Conservation (phyloP, 495 filamentous ascomycete species). For the Glarea lozoyensis region DNA sequence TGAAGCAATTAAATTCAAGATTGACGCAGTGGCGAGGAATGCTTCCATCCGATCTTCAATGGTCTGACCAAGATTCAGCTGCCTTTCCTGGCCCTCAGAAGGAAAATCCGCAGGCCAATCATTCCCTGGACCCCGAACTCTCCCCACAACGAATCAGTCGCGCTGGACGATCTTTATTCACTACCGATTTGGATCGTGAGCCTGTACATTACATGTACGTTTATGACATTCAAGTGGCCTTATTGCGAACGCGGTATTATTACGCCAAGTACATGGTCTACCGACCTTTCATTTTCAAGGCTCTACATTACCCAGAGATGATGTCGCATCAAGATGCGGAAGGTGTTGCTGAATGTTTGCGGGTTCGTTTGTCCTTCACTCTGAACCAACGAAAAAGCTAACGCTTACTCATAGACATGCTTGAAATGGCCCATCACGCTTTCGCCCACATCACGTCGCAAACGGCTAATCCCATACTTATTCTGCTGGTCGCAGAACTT, state of each 20-base stretch:
- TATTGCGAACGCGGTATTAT: constrained; percentile 49
- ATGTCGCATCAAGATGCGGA: constrained; percentile 43
- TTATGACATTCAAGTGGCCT: constrained; percentile 45
- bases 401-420: constrained; percentile 18
- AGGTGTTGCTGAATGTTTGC: constrained; percentile 42
- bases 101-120: background rate
- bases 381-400: background rate
- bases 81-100: constrained; percentile 25
- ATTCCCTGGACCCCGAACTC: constrained; percentile 17
- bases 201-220: constrained; percentile 35
- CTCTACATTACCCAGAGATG: constrained; percentile 44
- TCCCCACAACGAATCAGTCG: constrained; percentile 6
- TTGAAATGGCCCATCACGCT: constrained; percentile 50
- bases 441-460: constrained; percentile 44
- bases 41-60: constrained; percentile 42
- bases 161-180: constrained; percentile 29
- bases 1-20: constrained; percentile 38
- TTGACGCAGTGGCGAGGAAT: constrained; percentile 46
- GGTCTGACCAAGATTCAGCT: constrained; percentile 40
- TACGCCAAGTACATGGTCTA: constrained; percentile 50
- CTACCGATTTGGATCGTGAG: constrained; percentile 35
- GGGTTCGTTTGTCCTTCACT: constrained; percentile 9
- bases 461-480: constrained; percentile 44
- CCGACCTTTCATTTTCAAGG: constrained; percentile 53
- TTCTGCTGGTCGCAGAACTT: constrained; percentile 54